phyloP scores from a whole-genome alignment of 202 grass and related monocot genomes.

The Carex sylvatica region DNA sequence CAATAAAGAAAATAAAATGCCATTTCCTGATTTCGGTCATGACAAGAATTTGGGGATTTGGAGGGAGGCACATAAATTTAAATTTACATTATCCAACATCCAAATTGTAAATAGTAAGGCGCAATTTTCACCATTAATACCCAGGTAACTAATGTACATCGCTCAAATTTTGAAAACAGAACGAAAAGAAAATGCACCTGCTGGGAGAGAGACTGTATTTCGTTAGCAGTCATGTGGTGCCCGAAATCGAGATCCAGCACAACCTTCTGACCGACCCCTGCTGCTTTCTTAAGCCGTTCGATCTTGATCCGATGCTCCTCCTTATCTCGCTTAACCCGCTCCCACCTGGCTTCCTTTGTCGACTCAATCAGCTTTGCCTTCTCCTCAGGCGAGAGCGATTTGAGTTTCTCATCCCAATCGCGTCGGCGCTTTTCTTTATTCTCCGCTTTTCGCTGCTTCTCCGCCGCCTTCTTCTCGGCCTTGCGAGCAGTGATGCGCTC shows the following conservation, averaged over 20 bases:
- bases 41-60: not conserved
- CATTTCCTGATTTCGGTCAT: not conserved
- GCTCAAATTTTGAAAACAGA: not conserved
- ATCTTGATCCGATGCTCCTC: slow-evolving; percentile 56
- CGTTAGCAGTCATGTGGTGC: slow-evolving; percentile 69
- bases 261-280: slow-evolving; percentile 63
- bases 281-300: slow-evolving; percentile 55
- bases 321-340: slow-evolving; percentile 51
- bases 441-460: slow-evolving; percentile 59
- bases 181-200: slow-evolving; percentile 47
- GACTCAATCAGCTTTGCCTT: slow-evolving; percentile 47
- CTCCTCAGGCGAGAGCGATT: slow-evolving; percentile 57
- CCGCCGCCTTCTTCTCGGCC: slow-evolving; percentile 65
- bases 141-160: not conserved
- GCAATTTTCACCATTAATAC: not conserved
- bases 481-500: slow-evolving; percentile 61
- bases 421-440: slow-evolving; percentile 52
- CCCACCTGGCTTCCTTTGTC: slow-evolving; percentile 41
- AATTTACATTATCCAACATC: slow-evolving; percentile 5
- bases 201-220: slow-evolving; percentile 78
- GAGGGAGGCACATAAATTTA: not conserved
- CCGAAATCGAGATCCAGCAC: slow-evolving; percentile 90
- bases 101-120: not conserved
- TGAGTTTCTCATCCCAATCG: slow-evolving; percentile 64
- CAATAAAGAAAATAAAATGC: not conserved